phyloP scores from a whole-genome alignment of 306 rosid species.

The Datisca glomerata region DNA sequence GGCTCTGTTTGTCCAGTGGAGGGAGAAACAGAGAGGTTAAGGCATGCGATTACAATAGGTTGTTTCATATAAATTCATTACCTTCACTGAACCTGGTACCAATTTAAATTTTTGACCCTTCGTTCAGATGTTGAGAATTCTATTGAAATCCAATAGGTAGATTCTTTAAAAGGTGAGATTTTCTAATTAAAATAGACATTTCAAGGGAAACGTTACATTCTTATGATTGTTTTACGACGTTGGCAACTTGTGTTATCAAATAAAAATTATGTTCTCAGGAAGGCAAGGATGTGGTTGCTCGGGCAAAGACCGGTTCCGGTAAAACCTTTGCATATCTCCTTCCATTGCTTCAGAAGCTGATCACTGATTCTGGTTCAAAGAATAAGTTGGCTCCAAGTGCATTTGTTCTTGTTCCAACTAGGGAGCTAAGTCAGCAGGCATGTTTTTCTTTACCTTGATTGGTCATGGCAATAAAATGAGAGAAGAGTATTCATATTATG shows the following conservation, averaged over 20 bases:
- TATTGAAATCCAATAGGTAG: not conserved
- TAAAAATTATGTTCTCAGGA: slow-evolving; percentile 28
- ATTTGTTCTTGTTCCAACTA: slow-evolving; percentile 61
- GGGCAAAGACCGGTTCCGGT: slow-evolving; percentile 95
- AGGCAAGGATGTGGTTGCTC: slow-evolving; percentile 92
- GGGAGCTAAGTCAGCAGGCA: slow-evolving; percentile 84
- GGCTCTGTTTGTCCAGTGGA: too few species aligned
- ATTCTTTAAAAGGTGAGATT: not conserved
- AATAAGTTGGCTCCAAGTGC: slow-evolving; percentile 72
- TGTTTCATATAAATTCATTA: not conserved
- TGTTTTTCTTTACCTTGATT: not conserved
- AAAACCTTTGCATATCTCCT: slow-evolving; percentile 86
- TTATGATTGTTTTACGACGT: not conserved
- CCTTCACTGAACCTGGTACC: not conserved
- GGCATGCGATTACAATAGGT: too few species aligned
- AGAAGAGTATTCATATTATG: not conserved
- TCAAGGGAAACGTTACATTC: not conserved
- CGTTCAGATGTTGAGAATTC: not conserved
- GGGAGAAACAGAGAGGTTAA: too few species aligned
- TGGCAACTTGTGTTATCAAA: not conserved
- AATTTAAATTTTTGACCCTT: too few species aligned
- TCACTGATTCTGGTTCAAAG: slow-evolving; percentile 28
- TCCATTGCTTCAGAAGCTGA: slow-evolving; percentile 83
- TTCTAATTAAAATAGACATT: not conserved
- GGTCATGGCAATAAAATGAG: not conserved